phyloP scores from a whole-genome alignment of 306 rosid species.

The Herpetospermum pedunculosum region DNA sequence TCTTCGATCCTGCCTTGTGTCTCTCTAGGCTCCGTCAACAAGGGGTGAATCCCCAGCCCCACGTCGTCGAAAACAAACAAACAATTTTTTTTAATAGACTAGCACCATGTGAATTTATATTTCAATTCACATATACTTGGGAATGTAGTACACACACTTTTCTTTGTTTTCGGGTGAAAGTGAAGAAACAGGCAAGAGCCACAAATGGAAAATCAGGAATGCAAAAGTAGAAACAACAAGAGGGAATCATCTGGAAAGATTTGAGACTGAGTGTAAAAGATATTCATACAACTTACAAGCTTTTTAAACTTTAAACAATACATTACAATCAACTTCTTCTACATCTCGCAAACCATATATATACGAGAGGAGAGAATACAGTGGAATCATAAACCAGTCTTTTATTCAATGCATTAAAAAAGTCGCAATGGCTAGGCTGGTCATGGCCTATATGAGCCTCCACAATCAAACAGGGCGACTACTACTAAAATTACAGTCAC shows the following conservation, averaged over 20 bases:
- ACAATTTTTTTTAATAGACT: too few species aligned
- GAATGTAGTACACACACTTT: too few species aligned
- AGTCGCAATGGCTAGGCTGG: conserved; percentile 49
- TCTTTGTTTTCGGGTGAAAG: neutral
- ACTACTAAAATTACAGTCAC: conserved; percentile 33
- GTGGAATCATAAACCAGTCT: conserved; percentile 10
- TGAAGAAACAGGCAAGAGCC: neutral
- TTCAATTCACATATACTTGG: too few species aligned
- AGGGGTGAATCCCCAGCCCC: too few species aligned
- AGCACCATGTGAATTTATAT: too few species aligned
- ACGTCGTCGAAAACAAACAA: too few species aligned
- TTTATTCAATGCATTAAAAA: conserved; percentile 94
- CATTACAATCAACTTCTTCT: neutral
- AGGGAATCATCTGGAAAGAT: neutral
- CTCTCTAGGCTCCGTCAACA: too few species aligned
- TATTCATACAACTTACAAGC: conserved; percentile 1
- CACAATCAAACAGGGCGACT: conserved; percentile 13
- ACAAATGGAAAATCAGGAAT: neutral
- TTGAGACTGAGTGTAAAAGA: neutral
- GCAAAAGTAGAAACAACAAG: neutral
- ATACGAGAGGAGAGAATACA: neutral
- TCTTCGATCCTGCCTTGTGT: too few species aligned
- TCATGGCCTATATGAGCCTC: conserved; percentile 11
- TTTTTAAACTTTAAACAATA: neutral
- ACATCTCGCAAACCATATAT: conserved; percentile 13